Evolutionary conservation across 2,329 filamentous ascomycete genomes (phyloP), one percentile per base, ranked within the genome.

Genomic region (Diplodia seriata): DNA sequence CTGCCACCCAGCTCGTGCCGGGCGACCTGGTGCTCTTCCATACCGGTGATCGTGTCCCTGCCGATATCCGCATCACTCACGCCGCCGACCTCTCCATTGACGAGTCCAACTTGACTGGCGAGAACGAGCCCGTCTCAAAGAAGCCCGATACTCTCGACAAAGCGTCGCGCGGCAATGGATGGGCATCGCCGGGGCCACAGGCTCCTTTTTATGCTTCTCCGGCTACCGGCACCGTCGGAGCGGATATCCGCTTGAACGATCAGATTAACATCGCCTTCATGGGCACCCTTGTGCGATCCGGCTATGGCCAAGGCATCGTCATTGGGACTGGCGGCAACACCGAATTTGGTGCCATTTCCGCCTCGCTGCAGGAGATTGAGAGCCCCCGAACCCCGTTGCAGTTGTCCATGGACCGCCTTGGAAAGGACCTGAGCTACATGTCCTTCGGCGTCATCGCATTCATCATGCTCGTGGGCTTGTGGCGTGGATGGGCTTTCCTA

Each of bases 261-360:
- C 88, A 90, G 73, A 91, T 91, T 74, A 98, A 99, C 74, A 94
- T 99, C 77, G 95, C 94, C 2, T 98, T 97, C 78, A 98, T 99
- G 94, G 95, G 95, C 33, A 99, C 95, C 2, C 80, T 99, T 71
- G 93, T 99, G 40, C 92, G 94, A 72, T 97, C 94, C 43, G 95
- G 95, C 12, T 91, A 99, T 75, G 95, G 95, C 0, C 94, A 97
- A 78, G 95, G 95, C 53, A 90, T 99, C 72, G 95, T 99, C n/a
- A 96, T 97, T 77, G 93, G 94, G 9, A 99, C 95, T 7, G 96
- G 96, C 67, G 91, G 91, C 38, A 89, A 92, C 69, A 99, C 96
- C 0, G 93, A 98, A 74, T 98, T 99, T 79, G 95, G 95, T 51
- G 94, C 93, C 61, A 99, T 99, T 73, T 97, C 94, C 23, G 91